phyloP scores from a whole-genome alignment of 352 stramenopile genomes.

The Phytophthora podocarpi region DNA sequence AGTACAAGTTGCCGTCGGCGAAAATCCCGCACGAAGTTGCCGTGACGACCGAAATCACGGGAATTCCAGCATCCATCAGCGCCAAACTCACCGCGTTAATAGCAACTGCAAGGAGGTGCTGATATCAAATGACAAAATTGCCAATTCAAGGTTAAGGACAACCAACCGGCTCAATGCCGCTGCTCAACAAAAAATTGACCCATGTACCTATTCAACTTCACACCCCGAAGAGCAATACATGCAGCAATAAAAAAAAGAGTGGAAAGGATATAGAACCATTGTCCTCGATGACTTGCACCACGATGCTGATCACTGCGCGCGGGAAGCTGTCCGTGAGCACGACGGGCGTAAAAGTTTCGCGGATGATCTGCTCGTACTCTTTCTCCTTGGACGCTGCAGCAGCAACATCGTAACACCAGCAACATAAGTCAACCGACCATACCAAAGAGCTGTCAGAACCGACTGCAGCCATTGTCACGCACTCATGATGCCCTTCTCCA shows the following conservation, averaged over 20 bases:
- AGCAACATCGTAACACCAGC: neutral
- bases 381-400: constrained; percentile 78
- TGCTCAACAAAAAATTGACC: neutral
- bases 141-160: constrained; percentile 47
- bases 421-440: neutral
- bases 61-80: constrained; percentile 82
- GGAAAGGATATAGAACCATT: constrained; percentile 73
- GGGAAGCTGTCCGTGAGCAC: constrained; percentile 75
- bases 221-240: constrained; percentile 18
- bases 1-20: constrained; percentile 62
- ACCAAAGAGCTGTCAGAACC: neutral
- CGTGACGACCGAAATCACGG: constrained; percentile 73
- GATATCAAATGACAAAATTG: constrained; percentile 17
- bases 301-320: constrained; percentile 85
- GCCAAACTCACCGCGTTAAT: constrained; percentile 83
- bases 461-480: constrained; percentile 20
- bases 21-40: constrained; percentile 73
- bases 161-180: neutral
- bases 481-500: constrained; percentile 79
- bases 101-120: constrained; percentile 71
- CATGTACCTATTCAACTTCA: neutral
- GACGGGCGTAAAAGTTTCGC: constrained; percentile 74
- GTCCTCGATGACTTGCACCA: constrained; percentile 87
- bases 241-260: constrained; percentile 16
- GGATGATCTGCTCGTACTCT: constrained; percentile 85